A percentile compares a stretch with the other conserved stretches of the same genome.
These are phyloP conservation scores for Candida frijolesensis DNA, from an alignment of 1,139 yeast genomes.

Conservation along the genomic window DNA sequence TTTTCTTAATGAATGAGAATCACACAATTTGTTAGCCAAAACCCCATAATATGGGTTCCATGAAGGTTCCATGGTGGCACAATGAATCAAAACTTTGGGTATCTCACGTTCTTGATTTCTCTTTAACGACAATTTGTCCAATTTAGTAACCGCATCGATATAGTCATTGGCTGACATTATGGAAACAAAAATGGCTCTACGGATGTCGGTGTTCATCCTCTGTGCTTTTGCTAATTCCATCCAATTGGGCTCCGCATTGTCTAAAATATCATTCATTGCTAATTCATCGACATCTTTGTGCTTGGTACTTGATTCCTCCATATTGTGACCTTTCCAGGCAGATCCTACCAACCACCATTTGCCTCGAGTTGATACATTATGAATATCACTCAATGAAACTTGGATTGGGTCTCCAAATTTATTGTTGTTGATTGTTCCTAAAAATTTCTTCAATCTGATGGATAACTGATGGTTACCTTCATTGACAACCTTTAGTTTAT, in stretches of 20 bases:
- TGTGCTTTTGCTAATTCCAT: constrained; percentile 80
- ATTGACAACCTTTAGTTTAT: constrained; percentile 61
- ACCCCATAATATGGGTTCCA: constrained; percentile 92
- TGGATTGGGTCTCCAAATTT: constrained; percentile 73
- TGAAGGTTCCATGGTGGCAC: constrained; percentile 78
- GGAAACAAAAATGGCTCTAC: constrained; percentile 91
- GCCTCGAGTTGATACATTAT: constrained; percentile 73
- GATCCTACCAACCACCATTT: constrained; percentile 99
- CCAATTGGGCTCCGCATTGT: constrained; percentile 83
- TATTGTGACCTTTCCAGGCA: constrained; percentile 79
- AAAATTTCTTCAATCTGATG: constrained; percentile 65
- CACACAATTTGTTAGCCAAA: constrained; percentile 75
- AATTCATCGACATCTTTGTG: constrained; percentile 27
- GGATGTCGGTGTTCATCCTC: constrained; percentile 92
- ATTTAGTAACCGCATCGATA: constrained; percentile 79
- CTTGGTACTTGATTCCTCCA: constrained; percentile 19
- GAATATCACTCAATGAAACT: constrained; percentile 82
- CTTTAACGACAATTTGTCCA: constrained; percentile 79
- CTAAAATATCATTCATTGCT: constrained; percentile 58
- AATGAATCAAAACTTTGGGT: constrained; percentile 81
- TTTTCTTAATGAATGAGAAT: constrained; percentile 69
- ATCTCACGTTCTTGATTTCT: constrained; percentile 87
- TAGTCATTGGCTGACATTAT: constrained; percentile 95
- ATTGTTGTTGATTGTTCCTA: constrained; percentile 52
- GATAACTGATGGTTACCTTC: constrained; percentile 54